These are phyloP conservation scores for Phaffia rhodozyma DNA, from an alignment of 1,284 basidiomycete species.

Conservation along the genomic window DNA sequence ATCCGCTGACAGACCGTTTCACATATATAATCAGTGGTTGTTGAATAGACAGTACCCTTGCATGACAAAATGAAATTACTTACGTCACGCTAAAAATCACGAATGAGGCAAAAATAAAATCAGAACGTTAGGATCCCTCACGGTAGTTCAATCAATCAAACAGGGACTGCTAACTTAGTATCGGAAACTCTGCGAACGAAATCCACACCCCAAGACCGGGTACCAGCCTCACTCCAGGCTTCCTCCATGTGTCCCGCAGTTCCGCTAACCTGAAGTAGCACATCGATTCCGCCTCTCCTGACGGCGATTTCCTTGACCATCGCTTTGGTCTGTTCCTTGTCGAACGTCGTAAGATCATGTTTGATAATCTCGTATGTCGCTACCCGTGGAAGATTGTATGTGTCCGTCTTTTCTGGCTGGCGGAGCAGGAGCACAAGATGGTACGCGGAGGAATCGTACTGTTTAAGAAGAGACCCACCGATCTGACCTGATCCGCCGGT, in stretches of 20 bases:
- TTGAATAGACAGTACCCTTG: too few species aligned
- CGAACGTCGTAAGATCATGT: not conserved
- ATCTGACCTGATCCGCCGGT: not conserved
- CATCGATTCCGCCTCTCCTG: not conserved
- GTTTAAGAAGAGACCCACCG: not conserved
- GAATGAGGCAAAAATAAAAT: too few species aligned
- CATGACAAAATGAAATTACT: too few species aligned
- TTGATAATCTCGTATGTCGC: not conserved
- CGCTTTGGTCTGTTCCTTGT: not conserved
- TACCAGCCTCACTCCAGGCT: not conserved
- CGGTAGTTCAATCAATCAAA: too few species aligned
- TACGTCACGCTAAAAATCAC: too few species aligned
- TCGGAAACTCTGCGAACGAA: not conserved
- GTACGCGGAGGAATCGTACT: not conserved
- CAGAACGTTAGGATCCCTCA: too few species aligned
- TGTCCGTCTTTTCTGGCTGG: not conserved
- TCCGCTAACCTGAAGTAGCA: not conserved
- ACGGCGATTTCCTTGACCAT: slow-evolving; percentile 4
- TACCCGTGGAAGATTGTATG: not conserved
- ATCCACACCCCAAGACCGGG: not conserved
- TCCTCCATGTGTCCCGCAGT: slow-evolving; percentile 6
- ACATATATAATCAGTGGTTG: too few species aligned
- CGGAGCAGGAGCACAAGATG: slow-evolving; percentile 5
- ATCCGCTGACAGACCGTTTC: not conserved
- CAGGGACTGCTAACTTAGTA: too few species aligned